These are phyloP conservation scores for Tricholoma sp. DNA, from an alignment of 768 basidiomycete genomes.

Conservation along the genomic window DNA sequence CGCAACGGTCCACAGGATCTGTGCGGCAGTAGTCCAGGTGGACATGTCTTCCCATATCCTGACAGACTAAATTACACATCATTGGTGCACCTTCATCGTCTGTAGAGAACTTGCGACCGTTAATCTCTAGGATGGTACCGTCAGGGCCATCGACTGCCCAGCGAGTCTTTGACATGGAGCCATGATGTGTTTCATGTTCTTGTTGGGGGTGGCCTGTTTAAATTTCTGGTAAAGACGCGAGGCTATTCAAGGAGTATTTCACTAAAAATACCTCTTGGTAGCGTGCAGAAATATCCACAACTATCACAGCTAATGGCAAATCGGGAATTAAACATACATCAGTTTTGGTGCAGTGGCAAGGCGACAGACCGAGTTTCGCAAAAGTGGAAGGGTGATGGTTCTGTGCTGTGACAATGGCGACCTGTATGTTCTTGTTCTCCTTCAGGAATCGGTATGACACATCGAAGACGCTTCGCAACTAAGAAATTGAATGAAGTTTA, in stretches of 20 bases:
- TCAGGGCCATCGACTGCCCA: conserved; percentile 56
- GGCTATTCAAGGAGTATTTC: background rate
- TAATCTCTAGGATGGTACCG: conserved; percentile 44
- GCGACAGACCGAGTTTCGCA: conserved; percentile 42
- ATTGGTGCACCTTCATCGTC: conserved; percentile 57
- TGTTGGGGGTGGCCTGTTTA: conserved; percentile 49
- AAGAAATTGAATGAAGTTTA: background rate
- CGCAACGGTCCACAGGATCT: conserved; percentile 30
- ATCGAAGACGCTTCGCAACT: conserved; percentile 49
- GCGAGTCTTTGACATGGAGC: conserved; percentile 53
- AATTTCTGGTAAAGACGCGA: background rate
- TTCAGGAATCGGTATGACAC: conserved; percentile 40
- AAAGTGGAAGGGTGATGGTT: conserved; percentile 43
- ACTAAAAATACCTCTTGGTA: conserved; percentile 44
- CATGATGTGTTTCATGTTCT: conserved; percentile 60
- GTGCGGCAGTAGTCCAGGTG: conserved; percentile 56
- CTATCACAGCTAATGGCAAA: conserved; percentile 37
- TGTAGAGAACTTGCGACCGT: conserved; percentile 48
- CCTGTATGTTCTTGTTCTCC: conserved; percentile 41
- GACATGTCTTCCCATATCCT: conserved; percentile 48
- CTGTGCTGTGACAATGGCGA: conserved; percentile 43
- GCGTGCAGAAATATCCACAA: conserved; percentile 55
- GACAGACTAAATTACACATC: conserved; percentile 56
- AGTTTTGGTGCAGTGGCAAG: background rate
- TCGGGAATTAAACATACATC: background rate